Conservation (phyloP, 2,329 filamentous ascomycete genomes). For the Tolypocladium inflatum region DNA sequence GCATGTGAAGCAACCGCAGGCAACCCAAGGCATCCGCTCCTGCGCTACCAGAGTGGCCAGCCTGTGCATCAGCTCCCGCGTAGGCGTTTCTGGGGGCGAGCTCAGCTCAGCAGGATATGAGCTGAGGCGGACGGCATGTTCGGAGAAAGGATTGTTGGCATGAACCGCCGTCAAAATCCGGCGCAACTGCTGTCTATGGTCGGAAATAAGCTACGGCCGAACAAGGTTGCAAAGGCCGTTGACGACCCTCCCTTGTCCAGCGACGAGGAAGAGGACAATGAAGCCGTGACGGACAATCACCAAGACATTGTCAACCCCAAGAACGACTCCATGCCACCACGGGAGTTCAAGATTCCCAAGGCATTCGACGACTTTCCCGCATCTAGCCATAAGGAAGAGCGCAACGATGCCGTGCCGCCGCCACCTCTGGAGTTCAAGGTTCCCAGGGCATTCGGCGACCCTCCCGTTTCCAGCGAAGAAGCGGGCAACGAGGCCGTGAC, state of each 20-base stretch:
- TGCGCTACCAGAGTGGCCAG: not conserved
- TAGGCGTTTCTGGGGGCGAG: not conserved
- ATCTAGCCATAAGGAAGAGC: too few relatives aligned
- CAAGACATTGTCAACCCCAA: not conserved
- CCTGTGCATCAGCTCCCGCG: not conserved
- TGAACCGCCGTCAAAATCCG: slow-evolving; percentile 10
- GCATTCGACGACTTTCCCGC: not conserved
- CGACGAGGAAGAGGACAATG: slow-evolving; percentile 14
- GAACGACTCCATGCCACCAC: not conserved
- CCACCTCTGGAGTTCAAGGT: not conserved
- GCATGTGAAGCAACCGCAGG: not conserved
- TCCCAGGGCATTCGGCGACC: slow-evolving; percentile 7
- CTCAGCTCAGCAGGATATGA: not conserved
- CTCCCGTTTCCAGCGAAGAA: slow-evolving; percentile 12
- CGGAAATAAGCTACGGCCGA: not conserved
- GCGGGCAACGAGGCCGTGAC: not conserved
- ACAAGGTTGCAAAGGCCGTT: slow-evolving; percentile 7
- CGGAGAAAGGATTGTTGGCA: slow-evolving; percentile 8
- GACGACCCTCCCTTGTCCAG: slow-evolving; percentile 17
- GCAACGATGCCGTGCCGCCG: too few relatives aligned
- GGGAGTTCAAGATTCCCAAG: not conserved
- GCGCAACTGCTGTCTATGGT: slow-evolving; percentile 8
- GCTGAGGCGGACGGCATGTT: not conserved
- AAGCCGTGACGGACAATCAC: not conserved
- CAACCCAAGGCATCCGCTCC: not conserved